Evolutionary conservation across 306 rosid genomes (phyloP).

Genomic region (Quercus agrifolia): DNA sequence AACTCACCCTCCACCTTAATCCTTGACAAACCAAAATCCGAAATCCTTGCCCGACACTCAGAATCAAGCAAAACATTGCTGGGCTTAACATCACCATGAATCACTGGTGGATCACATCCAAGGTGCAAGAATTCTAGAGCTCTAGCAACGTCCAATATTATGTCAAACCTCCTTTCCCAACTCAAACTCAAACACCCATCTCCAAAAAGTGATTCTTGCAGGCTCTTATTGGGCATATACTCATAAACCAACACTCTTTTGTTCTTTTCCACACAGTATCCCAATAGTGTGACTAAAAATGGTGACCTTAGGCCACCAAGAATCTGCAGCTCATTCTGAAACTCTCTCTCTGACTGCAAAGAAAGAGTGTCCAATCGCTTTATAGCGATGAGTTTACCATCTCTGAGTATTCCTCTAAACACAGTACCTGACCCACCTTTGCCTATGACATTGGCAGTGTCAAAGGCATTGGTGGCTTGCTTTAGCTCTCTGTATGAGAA

Average conservation of each 20-base stretch:
- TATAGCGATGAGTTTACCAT: conserved; percentile 74
- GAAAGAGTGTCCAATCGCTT: conserved; percentile 66
- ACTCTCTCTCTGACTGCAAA: conserved; percentile 79
- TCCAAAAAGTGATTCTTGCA: conserved; percentile 84
- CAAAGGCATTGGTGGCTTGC: conserved; percentile 64
- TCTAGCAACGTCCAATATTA: conserved; percentile 72
- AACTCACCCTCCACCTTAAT: conserved; percentile 82
- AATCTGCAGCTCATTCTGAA: conserved; percentile 89
- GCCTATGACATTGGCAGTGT: conserved; percentile 68
- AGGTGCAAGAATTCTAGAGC: conserved; percentile 85
- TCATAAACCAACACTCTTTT: conserved; percentile 74
- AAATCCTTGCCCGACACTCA: conserved; percentile 60
- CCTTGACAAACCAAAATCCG: conserved; percentile 92
- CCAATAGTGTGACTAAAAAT: conserved; percentile 78
- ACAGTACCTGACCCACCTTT: conserved; percentile 98
- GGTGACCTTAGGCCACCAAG: conserved; percentile 91
- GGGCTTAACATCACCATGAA: conserved; percentile 92
- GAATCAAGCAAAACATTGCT: conserved; percentile 85
- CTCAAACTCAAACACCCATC: conserved; percentile 59
- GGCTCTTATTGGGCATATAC: conserved; percentile 84
- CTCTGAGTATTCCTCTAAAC: conserved; percentile 66
- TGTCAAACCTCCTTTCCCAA: conserved; percentile 79
- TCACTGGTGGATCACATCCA: conserved; percentile 93
- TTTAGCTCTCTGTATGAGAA: conserved; percentile 79
- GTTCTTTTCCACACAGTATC: conserved; percentile 77